These are phyloP conservation scores for Solanum hybrid DNA, from an alignment of 305 asterid genomes.

Conservation along the genomic window DNA sequence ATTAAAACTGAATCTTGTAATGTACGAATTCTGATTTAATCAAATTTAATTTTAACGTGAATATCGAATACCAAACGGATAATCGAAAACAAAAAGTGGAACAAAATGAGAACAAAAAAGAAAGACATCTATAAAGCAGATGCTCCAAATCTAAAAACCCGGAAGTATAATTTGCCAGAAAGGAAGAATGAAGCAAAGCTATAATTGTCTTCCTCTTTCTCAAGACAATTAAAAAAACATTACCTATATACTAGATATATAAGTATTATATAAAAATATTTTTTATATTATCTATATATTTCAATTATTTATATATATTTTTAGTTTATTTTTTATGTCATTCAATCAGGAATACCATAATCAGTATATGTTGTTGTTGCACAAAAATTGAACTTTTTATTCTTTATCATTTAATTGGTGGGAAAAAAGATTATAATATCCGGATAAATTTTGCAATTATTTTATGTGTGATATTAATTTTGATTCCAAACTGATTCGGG, in stretches of 20 bases:
- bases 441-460: neutral
- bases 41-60: neutral
- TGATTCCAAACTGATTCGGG: neutral
- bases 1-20: neutral
- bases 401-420: neutral
- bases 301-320: neutral
- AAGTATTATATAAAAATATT: neutral
- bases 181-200: conserved; percentile 1
- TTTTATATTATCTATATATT: neutral
- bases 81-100: neutral
- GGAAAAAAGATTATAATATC: neutral
- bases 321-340: neutral
- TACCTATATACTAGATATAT: neutral
- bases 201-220: neutral
- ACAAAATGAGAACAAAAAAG: neutral
- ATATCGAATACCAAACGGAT: neutral
- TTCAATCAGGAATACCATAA: neutral
- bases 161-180: conserved; percentile 8
- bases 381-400: neutral
- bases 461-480: neutral
- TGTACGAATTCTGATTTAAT: neutral
- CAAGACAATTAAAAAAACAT: neutral
- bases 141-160: conserved; percentile 10
- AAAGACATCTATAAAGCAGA: neutral
- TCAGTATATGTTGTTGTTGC: neutral